Conservation (phyloP, 768 basidiomycete genomes). For the Stropharia rugosoannulata region DNA sequence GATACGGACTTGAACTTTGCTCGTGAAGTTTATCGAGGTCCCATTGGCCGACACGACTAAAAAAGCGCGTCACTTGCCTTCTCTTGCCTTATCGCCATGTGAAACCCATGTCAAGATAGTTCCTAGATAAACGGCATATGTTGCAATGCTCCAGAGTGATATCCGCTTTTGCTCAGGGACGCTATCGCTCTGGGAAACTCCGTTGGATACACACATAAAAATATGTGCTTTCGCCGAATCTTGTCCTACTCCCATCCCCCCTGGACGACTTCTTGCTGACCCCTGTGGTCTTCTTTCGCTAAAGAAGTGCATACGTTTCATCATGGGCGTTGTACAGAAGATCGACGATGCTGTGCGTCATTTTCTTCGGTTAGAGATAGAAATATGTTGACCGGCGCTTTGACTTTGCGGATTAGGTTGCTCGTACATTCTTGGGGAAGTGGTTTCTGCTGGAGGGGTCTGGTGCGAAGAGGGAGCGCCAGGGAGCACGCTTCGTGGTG, state of each 20-base stretch:
- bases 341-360: not conserved
- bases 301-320: not conserved
- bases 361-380: not conserved
- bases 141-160: not conserved
- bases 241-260: not conserved
- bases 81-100: not conserved
- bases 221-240: not conserved
- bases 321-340: not conserved
- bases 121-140: not conserved
- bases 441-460: conserved; percentile 78
- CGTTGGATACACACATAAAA: not conserved
- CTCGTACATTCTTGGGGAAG: conserved; percentile 48
- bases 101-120: not conserved
- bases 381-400: not conserved
- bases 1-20: too few species aligned
- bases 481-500: conserved; percentile 63
- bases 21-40: too few species aligned
- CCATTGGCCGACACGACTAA: too few species aligned
- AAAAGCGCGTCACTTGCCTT: not conserved
- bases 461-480: conserved; percentile 60
- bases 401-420: conserved; percentile 32
- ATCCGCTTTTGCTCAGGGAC: not conserved
- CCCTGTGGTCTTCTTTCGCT: not conserved
- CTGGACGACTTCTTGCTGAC: not conserved
- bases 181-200: not conserved